These are phyloP conservation scores for Ilex asprella DNA, from an alignment of 257 asterid genomes.

Conservation along the genomic window DNA sequence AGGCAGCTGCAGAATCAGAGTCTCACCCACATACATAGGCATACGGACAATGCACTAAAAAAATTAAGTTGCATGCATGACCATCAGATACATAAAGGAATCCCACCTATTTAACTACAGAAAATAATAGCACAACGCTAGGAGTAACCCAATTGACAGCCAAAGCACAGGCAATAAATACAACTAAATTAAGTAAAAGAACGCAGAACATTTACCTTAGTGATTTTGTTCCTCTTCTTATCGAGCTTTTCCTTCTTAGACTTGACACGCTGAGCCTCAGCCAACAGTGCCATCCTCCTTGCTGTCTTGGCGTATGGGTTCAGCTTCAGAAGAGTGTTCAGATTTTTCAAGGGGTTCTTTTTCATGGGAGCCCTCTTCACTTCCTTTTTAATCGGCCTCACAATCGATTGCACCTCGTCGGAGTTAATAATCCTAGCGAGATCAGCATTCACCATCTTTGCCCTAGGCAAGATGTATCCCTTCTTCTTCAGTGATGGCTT, in stretches of 20 bases:
- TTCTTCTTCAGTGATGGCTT: conserved; percentile 63
- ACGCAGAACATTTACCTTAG: conserved; percentile 42
- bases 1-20: too few species aligned
- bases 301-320: conserved; percentile 82
- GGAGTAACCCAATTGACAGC: too few species aligned
- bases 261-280: conserved; percentile 74
- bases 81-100: too few species aligned
- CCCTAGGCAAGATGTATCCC: conserved; percentile 61
- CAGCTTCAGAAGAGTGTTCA: conserved; percentile 60
- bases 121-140: too few species aligned
- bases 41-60: too few species aligned
- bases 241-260: conserved; percentile 67
- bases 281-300: conserved; percentile 67
- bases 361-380: conserved; percentile 56
- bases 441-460: conserved; percentile 83
- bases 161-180: too few species aligned
- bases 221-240: conserved; percentile 56
- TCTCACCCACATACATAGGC: too few species aligned
- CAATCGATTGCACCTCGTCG: conserved; percentile 86
- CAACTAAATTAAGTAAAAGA: too few species aligned
- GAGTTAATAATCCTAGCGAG: conserved; percentile 80
- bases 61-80: too few species aligned
- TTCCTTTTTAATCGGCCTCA: conserved; percentile 71
- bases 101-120: too few species aligned
- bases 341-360: conserved; percentile 73